phyloP scores from a whole-genome alignment of 2,329 filamentous ascomycete species.

The Proliferodiscus dingleyae region DNA sequence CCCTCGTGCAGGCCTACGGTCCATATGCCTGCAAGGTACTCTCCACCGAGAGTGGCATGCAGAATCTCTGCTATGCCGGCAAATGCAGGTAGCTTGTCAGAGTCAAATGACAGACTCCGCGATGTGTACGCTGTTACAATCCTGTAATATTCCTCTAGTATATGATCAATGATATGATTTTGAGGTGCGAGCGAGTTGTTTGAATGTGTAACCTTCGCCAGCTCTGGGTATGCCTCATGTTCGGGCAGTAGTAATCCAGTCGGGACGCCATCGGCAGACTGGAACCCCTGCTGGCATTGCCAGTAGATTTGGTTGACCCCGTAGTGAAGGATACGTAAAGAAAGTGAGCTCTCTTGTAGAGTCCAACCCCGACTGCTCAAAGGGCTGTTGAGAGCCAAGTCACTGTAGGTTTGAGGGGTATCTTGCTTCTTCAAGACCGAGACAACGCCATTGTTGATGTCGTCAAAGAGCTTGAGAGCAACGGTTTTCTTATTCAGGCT shows the following conservation, averaged over 20 bases:
- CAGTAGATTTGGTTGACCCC: conserved; percentile 19
- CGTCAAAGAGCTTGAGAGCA: not conserved
- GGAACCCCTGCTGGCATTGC: conserved; percentile 18
- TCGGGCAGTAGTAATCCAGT: conserved; percentile 9
- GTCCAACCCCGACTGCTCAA: not conserved
- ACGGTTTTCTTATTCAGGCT: not conserved
- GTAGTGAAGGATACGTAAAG: conserved; percentile 17
- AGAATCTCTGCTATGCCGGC: conserved; percentile 20
- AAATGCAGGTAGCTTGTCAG: conserved; percentile 24
- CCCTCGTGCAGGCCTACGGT: conserved; percentile 11
- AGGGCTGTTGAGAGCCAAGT: not conserved
- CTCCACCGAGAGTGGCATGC: conserved; percentile 4
- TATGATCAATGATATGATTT: not conserved
- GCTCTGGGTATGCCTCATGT: conserved; percentile 3
- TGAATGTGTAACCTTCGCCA: not conserved
- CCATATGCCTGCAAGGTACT: conserved; percentile 27
- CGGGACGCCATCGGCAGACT: conserved; percentile 19
- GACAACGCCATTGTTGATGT: not conserved
- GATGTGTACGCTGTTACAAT: not conserved
- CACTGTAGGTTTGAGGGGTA: not conserved
- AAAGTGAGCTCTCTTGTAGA: conserved; percentile 21
- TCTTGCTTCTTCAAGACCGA: not conserved
- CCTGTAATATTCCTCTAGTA: not conserved
- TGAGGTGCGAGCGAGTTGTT: not conserved
- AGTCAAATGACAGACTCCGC: not conserved